Evolutionary conservation across 164 flowering plant species (phyloP), one percentile per base, ranked within the genome.

Genomic region (Tetrastigma voinierianum): DNA sequence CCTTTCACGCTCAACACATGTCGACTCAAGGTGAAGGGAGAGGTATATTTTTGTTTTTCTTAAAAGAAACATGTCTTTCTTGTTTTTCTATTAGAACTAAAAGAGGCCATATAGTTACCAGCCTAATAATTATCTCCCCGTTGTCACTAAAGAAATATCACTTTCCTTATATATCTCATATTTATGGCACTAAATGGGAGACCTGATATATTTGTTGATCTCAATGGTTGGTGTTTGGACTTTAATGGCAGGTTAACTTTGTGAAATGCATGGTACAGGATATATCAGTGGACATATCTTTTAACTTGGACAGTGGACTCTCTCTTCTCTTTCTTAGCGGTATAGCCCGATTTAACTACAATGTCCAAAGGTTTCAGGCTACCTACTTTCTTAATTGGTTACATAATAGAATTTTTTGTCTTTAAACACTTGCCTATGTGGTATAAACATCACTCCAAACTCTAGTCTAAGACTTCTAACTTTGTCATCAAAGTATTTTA

Each of bases 301-400:
- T 79, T 65, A 79, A 79, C 55, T 77, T 73, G 56, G 32, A 65
- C 56, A 70, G 67, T n/a, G 82, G 80, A n/a, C 75, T 76, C 23
- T 63, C 60, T 65, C 61, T 79, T 4, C 71, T 75, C 72, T 79
- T 79, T 59, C 63, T 79, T 40, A 79, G 61, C 59, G 77, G 82
- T 79, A 72, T 12, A 12, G 43, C 46, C 21, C 5, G 53, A 47
- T 4, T 17, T n/a, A 18, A 51, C 11, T 12, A 40, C 45, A 46
- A 55, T 47, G 40, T 32, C 40, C 40, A 32, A 32, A 4, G 6
- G 40, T 32, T 32, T 32, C 40, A 32, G 40, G 40, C 6, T 32
- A 4, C n/a, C n/a, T n/a, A n/a, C n/a, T n/a, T n/a, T n/a, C n/a
- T n/a, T n/a, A n/a, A n/a, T n/a, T n/a, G n/a, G n/a, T n/a, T n/a